Conservation (phyloP, 345 rosid species). For the Lepidium africanum region DNA sequence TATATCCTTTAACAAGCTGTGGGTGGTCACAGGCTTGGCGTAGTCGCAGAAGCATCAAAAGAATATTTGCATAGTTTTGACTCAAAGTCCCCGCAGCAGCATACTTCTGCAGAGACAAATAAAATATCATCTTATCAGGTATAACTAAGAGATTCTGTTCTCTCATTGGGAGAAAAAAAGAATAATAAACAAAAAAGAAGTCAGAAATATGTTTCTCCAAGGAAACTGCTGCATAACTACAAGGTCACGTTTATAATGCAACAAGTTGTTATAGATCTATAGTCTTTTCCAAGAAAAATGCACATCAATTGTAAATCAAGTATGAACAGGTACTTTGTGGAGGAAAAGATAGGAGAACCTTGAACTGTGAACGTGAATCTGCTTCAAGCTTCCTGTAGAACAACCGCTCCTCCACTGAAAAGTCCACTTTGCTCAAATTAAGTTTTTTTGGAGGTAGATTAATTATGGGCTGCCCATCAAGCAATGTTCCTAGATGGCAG, state of each 20-base stretch:
- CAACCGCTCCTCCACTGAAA: constrained; percentile 75
- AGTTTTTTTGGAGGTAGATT: constrained; percentile 71
- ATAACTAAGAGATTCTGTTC: not conserved
- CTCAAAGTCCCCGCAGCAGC: constrained; percentile 90
- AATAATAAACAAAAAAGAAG: not conserved
- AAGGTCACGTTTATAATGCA: constrained; percentile 1
- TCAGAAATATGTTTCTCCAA: constrained; percentile 5
- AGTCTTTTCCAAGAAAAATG: constrained; percentile 2
- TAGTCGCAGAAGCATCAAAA: constrained; percentile 92
- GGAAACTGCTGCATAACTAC: not conserved
- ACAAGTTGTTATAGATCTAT: not conserved
- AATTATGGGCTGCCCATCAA: constrained; percentile 83
- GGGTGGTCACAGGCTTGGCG: constrained; percentile 99
- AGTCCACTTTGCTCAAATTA: constrained; percentile 57
- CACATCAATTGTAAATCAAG: not conserved
- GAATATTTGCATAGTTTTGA: constrained; percentile 95
- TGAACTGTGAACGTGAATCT: constrained; percentile 71
- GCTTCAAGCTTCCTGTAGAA: constrained; percentile 82
- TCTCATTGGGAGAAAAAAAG: not conserved
- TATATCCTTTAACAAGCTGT: constrained; percentile 56
- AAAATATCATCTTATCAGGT: constrained; percentile 8
- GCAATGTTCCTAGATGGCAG: constrained; percentile 59
- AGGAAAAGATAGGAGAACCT: constrained; percentile 41
- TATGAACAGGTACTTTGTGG: not conserved
- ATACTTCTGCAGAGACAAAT: constrained; percentile 52